Evolutionary conservation across 495 filamentous ascomycete species (phyloP).

Genomic region (Trichoderma asperelloides): DNA sequence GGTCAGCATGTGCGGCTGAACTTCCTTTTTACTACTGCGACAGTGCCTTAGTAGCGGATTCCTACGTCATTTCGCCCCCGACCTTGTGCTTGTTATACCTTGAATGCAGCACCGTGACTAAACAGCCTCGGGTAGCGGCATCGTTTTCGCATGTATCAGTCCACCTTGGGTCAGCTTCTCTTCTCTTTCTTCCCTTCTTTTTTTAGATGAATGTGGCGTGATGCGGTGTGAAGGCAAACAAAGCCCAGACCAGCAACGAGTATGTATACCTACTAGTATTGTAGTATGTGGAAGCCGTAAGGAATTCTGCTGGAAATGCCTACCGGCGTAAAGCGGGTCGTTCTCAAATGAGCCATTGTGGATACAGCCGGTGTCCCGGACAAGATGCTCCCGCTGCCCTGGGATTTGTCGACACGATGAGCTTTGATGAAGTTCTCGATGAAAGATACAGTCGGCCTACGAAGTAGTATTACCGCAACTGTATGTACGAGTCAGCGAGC

Average conservation of each 20-base stretch:
- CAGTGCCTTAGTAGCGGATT: neutral
- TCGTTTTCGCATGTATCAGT: neutral
- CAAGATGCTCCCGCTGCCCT: neutral
- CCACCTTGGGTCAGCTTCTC: neutral
- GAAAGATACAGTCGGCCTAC: neutral
- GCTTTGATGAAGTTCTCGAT: neutral
- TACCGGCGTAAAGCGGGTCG: neutral
- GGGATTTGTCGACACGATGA: neutral
- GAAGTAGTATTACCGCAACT: neutral
- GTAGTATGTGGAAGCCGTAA: no score
- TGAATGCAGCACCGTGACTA: neutral
- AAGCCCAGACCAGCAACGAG: neutral
- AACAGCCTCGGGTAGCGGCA: neutral
- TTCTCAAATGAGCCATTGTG: neutral
- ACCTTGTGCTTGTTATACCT: neutral
- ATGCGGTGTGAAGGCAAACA: neutral
- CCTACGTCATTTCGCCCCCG: neutral
- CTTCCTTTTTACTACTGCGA: neutral
- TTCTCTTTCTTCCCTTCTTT: neutral
- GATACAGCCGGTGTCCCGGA: neutral
- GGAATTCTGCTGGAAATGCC: neutral
- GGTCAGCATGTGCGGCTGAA: neutral
- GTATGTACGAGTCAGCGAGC: neutral
- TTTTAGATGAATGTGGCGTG: neutral
- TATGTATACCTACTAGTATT: no score